These are phyloP conservation scores for Debaryomyces sp. DNA, from an alignment of 1,139 yeast genomes.

Conservation along the genomic window DNA sequence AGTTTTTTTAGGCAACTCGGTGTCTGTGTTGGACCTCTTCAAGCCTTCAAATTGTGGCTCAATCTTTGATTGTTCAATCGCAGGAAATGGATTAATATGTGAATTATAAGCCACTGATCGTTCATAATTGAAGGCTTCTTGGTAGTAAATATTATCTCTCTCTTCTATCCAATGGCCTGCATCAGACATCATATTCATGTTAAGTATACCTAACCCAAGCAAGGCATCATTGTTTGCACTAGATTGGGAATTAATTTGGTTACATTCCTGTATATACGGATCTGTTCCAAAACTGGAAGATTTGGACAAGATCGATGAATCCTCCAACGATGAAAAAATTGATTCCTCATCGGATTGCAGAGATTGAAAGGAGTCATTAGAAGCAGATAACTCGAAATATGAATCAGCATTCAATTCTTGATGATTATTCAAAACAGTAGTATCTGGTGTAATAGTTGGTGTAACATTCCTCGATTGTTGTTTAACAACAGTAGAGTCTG, in stretches of 20 bases:
- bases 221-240: constrained; percentile 7
- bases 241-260: constrained; percentile 9
- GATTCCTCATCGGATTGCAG: constrained; percentile 2
- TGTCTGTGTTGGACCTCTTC: constrained; percentile 3
- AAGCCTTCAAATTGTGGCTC: neutral
- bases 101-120: constrained; percentile 7
- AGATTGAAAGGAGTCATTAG: neutral
- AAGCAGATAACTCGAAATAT: constrained; percentile 2
- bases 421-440: neutral
- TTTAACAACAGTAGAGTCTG: no score
- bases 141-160: neutral
- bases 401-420: neutral
- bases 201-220: constrained; percentile 30
- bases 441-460: no score
- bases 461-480: no score
- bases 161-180: constrained; percentile 6
- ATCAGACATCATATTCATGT: constrained; percentile 16
- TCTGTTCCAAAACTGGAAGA: constrained; percentile 9
- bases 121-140: neutral
- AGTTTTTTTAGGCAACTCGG: neutral
- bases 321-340: constrained; percentile 1
- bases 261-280: constrained; percentile 15
- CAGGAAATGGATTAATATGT: constrained; percentile 4
- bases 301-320: neutral
- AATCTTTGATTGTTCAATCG: neutral